Base-by-base conservation (phyloP, 176 grass and related monocot genomes). In the Rhipidocladum racemiflorum region DNA sequence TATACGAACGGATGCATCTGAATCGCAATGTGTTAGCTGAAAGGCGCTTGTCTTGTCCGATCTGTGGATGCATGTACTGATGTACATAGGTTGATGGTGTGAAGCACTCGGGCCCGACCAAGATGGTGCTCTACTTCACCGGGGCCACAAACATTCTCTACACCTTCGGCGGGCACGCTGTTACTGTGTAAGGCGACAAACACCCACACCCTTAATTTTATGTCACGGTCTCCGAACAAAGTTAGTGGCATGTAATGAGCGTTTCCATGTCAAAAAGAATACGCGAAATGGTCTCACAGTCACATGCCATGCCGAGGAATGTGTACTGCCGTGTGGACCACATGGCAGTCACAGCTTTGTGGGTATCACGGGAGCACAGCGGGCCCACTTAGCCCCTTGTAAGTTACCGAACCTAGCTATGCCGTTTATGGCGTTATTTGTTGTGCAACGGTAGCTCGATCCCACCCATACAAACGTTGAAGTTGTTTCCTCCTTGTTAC, bases 81-180 rank as follows among this genome's bases (percentile, higher is more conserved):
- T n/a, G n/a, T 84, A n/a, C 71, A 2, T 80, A 98, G 96, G 89
- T 90, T 59, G 96, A 99, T 62, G 93, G 93, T 14, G 96, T 99
- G 85, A 91, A 91, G 87, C 93, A 95, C 75, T 93, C 96, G 12
- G 96, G 91, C 7, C 96, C 96, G 74, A 87, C 92, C 61, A 99
- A 93, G 87, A 85, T 99, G 89, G 91, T 99, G 75, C 91, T 99
- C 70, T 99, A 99, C 76, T 95, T 99, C 89, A 99, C 96, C 11
- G 96, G 96, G 77, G 83, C 96, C 81, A 99, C 96, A 72, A 99
- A 99, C 96, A 99, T 99, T 85, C 96, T 99, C 65, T 99, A 99
- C 85, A 99, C 93, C 62, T 99, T 99, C 86, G 96, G 96, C 9
- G 96, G 96, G 1, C 96, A 99, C 69, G 96, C 96, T 87, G 96